phyloP scores from a whole-genome alignment of 1,284 basidiomycete genomes.

The Xerocomus amazonicus region DNA sequence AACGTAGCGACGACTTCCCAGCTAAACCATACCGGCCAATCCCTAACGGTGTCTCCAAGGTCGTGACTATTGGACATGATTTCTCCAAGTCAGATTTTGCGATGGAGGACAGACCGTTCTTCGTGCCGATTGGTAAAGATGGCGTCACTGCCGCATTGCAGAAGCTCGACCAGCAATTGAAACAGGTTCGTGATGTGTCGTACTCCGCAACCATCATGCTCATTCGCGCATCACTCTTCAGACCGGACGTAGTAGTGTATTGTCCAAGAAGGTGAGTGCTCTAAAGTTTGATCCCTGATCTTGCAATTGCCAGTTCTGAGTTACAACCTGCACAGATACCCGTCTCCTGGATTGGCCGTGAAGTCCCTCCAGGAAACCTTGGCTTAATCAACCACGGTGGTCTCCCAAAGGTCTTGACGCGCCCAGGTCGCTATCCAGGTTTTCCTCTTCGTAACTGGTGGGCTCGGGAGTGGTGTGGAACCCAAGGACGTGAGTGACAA shows the following conservation, averaged over 20 bases:
- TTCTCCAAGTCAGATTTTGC: conserved; percentile 29
- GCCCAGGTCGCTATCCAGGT: conserved; percentile 70
- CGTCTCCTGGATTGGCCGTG: conserved; percentile 64
- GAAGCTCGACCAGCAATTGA: conserved; percentile 59
- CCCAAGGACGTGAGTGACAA: conserved; percentile 54
- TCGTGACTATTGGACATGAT: conserved; percentile 14
- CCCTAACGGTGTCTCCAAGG: conserved; percentile 1
- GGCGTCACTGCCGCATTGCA: conserved; percentile 63
- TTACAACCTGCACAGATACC: conserved; percentile 40
- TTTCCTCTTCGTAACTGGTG: conserved; percentile 79
- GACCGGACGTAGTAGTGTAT: conserved; percentile 49
- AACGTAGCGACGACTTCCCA: conserved; percentile 19
- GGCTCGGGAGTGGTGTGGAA: conserved; percentile 66
- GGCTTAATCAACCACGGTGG: conserved; percentile 78
- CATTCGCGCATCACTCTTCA: conserved; percentile 26
- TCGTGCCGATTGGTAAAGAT: conserved; percentile 60
- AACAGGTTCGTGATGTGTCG: conserved; percentile 37
- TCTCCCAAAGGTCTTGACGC: conserved; percentile 64
- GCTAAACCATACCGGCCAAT: conserved; percentile 7
- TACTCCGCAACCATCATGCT: background rate
- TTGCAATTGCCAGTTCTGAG: conserved; percentile 1
- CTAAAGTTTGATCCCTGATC: background rate
- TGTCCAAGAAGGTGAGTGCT: conserved; percentile 47
- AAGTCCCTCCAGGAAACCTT: conserved; percentile 62
- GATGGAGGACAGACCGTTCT: conserved; percentile 56